phyloP scores from a whole-genome alignment of 192 early-diverging fungal species.

The Backusella sp. region DNA sequence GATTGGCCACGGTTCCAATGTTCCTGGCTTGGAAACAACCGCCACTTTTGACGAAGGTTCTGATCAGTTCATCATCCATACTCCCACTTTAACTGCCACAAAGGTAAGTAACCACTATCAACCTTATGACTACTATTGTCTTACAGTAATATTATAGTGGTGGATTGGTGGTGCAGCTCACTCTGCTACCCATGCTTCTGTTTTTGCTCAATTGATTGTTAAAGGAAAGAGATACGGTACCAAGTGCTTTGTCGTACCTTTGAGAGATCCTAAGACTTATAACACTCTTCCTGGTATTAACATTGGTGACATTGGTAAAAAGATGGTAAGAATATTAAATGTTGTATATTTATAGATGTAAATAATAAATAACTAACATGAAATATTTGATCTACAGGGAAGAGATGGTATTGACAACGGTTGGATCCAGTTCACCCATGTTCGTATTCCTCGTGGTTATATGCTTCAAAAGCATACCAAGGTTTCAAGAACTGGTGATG shows the following conservation, averaged over 20 bases:
- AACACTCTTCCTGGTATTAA: conserved; percentile 78
- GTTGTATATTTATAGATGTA: neutral
- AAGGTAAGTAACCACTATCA: conserved; percentile 43
- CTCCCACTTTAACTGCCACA: conserved; percentile 75
- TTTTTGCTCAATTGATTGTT: conserved; percentile 85
- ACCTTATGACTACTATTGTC: neutral
- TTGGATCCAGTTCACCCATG: conserved; percentile 91
- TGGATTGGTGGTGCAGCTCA: conserved; percentile 96
- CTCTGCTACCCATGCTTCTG: conserved; percentile 77
- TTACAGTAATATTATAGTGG: conserved; percentile 48
- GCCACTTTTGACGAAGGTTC: conserved; percentile 82
- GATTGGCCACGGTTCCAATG: conserved; percentile 84
- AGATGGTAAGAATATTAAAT: conserved; percentile 59
- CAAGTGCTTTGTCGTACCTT: conserved; percentile 87
- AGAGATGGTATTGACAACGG: conserved; percentile 93
- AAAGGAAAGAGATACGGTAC: conserved; percentile 81
- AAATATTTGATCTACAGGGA: conserved; percentile 1
- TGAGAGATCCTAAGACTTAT: conserved; percentile 82
- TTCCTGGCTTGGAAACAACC: conserved; percentile 88
- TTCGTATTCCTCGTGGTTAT: conserved; percentile 84
- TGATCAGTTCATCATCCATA: conserved; percentile 86
- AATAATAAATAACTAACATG: neutral
- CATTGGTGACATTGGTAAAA: conserved; percentile 92
- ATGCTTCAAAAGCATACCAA: conserved; percentile 96
- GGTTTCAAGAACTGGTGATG: conserved; percentile 73